These are phyloP conservation scores for Backusella tarrabulga DNA, from an alignment of 192 early-diverging fungal species.

Conservation along the genomic window DNA sequence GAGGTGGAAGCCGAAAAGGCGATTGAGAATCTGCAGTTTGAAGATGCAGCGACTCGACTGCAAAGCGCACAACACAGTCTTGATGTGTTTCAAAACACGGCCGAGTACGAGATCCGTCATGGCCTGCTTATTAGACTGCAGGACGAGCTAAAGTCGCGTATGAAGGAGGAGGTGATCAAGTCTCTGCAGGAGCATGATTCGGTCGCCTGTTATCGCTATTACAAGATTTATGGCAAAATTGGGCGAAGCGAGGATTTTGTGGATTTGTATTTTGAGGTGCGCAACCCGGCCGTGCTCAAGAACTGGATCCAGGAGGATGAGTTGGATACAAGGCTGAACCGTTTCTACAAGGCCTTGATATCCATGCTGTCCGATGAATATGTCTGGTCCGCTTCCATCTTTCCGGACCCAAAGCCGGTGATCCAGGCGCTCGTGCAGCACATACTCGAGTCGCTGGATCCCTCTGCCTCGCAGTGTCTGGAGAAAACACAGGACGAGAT, in stretches of 20 bases:
- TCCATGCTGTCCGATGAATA: conserved; percentile 50
- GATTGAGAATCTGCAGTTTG: conserved; percentile 62
- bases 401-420: conserved; percentile 45
- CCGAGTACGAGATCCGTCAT: conserved; percentile 64
- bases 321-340: conserved; percentile 10
- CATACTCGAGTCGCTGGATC: conserved; percentile 52
- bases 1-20: conserved; percentile 62
- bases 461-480: conserved; percentile 37
- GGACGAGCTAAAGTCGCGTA: conserved; percentile 56
- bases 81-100: conserved; percentile 60
- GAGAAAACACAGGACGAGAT: conserved; percentile 26
- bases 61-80: conserved; percentile 67
- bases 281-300: conserved; percentile 41
- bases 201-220: conserved; percentile 46
- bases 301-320: conserved; percentile 37
- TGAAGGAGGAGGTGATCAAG: conserved; percentile 48
- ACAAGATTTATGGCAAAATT: conserved; percentile 59
- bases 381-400: conserved; percentile 55
- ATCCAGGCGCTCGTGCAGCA: conserved; percentile 49
- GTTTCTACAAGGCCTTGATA: neutral
- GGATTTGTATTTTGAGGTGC: conserved; percentile 56
- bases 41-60: conserved; percentile 57
- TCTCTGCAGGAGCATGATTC: conserved; percentile 61
- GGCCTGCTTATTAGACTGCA: conserved; percentile 53
- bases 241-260: conserved; percentile 54